Evolutionary conservation across 2,329 filamentous ascomycete genomes (phyloP), one percentile per base, ranked within the genome.

Genomic region (Cryphonectria nitschkei): DNA sequence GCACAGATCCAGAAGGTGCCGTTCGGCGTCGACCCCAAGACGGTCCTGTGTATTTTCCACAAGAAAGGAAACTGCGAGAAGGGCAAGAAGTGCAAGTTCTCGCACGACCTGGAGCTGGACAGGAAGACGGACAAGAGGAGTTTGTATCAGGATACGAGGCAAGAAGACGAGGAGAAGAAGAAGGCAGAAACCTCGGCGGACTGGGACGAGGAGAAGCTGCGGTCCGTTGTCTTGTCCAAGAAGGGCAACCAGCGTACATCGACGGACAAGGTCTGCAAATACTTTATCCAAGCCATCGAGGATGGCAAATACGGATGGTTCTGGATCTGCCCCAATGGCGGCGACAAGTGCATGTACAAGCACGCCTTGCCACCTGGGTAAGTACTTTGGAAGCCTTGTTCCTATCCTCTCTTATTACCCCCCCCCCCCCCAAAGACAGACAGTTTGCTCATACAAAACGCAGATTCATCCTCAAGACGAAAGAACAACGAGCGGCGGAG

Each of bases 301-400:
- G 96, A 99, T 79, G 93, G 94, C 77, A 99, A 98, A 83, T 99
- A 99, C 78, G 96, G 96, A 74, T 99, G 96, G 96, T 98, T 99
- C 84, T 99, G 96, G 96, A 87, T 90, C 72, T 99, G 96, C 87
- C 96, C 96, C 63, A 98, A 98, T 78, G 95, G 94, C 75, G 95
- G 93, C 74, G 92, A 99, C 80, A 93, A 97, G 82, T 99, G 96
- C 92, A 98, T 96, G 92, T 99, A 99, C 81, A 95, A 93, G 83
- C 96, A 99, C 82, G 94, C 93, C 78, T 87, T 99, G 77, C 96
- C 97, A 76, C 93, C 95, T 78, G 96, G 96, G 93, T 97, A 89
- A 78, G 92, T 89, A 52, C 37, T 43, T 16, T 50, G 5, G 14
- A 41, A 41, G 39, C 9, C 37, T 26, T 26, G 43, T 14, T n/a